phyloP scores from a whole-genome alignment of 768 basidiomycete genomes.

The Leccinellum albellum region DNA sequence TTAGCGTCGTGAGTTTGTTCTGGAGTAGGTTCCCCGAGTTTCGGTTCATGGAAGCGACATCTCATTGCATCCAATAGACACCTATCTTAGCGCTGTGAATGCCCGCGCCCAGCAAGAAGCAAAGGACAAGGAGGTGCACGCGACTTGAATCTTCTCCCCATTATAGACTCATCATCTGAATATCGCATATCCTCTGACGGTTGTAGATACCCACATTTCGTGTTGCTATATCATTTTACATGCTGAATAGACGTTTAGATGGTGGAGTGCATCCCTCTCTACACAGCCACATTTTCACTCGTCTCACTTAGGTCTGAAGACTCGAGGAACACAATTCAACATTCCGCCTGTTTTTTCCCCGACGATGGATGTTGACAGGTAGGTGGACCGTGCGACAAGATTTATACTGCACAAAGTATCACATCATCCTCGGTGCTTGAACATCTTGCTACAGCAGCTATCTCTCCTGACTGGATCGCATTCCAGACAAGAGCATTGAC shows the following conservation, averaged over 20 bases:
- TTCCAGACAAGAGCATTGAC: background rate
- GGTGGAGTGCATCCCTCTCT: background rate
- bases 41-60: background rate
- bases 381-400: background rate
- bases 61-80: conserved; percentile 37
- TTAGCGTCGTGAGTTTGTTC: conserved; percentile 75
- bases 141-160: conserved; percentile 1
- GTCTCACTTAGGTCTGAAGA: background rate
- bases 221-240: conserved; percentile 7
- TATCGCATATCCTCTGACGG: conserved; percentile 12
- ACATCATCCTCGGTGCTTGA: background rate
- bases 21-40: conserved; percentile 58
- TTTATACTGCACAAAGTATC: background rate
- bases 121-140: background rate
- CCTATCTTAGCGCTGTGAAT: conserved; percentile 60
- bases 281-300: background rate
- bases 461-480: background rate
- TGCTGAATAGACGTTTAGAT: background rate
- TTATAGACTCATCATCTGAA: background rate
- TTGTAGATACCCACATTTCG: conserved; percentile 4
- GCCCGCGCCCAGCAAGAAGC: conserved; percentile 22
- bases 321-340: background rate
- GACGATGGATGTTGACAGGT: background rate
- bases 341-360: background rate
- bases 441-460: background rate